A percentile compares a stretch with the other conserved stretches of the same genome.
Conservation (phyloP, 2,329 filamentous ascomycete species). For the Arthrobotrys iridis region DNA sequence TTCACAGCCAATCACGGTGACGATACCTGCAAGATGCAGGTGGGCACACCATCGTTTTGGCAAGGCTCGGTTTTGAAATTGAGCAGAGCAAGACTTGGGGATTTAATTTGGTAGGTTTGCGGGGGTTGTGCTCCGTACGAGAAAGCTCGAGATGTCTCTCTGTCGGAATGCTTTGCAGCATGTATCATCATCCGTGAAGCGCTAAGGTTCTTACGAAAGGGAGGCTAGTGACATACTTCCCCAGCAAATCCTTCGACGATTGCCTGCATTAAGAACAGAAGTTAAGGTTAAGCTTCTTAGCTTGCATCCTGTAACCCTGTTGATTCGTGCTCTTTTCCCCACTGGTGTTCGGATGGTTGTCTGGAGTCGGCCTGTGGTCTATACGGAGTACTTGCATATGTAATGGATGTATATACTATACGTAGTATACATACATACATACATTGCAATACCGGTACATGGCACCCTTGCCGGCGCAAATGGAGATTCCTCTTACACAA, state of each 20-base stretch:
- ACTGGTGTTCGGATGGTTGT: conserved; percentile 43
- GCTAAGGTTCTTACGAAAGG: conserved; percentile 9
- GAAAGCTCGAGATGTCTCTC: too few species aligned
- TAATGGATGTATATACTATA: background rate
- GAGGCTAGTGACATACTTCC: background rate
- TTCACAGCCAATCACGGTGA: conserved; percentile 39
- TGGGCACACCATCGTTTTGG: conserved; percentile 2
- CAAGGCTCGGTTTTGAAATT: background rate
- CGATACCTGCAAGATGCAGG: conserved; percentile 10
- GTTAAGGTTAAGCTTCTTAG: conserved; percentile 40
- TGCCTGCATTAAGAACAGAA: conserved; percentile 25
- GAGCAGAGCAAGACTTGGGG: background rate
- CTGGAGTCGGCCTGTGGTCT: too few species aligned
- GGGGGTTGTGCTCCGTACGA: background rate
- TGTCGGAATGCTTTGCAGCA: conserved; percentile 5
- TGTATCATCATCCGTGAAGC: conserved; percentile 22
- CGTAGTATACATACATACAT: background rate
- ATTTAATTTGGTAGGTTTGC: background rate
- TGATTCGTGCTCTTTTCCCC: conserved; percentile 27
- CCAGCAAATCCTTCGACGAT: conserved; percentile 19
- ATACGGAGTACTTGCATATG: background rate
- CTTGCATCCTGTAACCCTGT: conserved; percentile 18
- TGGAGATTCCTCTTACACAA: conserved; percentile 36
- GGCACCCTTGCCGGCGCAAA: conserved; percentile 29
- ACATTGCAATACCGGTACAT: conserved; percentile 18